A percentile compares a stretch with the other conserved stretches of the same genome.
Conservation (phyloP, 192 early-diverging fungal genomes). For the Podila horticola region DNA sequence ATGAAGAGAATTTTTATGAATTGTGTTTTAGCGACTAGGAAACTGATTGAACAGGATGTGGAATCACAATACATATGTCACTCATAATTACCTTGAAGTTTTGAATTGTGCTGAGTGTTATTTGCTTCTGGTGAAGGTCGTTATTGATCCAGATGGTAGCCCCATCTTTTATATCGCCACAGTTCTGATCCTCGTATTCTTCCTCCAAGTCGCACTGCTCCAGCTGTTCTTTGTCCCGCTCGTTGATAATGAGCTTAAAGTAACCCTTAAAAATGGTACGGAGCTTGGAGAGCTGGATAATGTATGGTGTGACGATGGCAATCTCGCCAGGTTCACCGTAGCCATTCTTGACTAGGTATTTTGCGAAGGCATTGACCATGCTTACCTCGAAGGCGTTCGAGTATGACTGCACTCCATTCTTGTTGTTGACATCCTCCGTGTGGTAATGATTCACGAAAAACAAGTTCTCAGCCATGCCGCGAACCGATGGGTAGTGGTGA, state of each 20-base stretch:
- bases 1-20: no score
- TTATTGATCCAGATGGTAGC: conserved; percentile 9
- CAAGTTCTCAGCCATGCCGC: conserved; percentile 57
- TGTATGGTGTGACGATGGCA: conserved; percentile 64
- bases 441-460: conserved; percentile 61
- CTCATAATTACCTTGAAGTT: conserved; percentile 48
- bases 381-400: conserved; percentile 59
- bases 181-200: neutral
- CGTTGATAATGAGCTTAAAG: conserved; percentile 49
- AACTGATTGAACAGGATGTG: no score
- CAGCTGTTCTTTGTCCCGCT: conserved; percentile 50
- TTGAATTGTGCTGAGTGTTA: conserved; percentile 55
- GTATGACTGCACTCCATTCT: conserved; percentile 55
- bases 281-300: conserved; percentile 59
- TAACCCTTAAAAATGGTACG: conserved; percentile 24
- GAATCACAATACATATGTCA: no score
- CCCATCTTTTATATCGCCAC: neutral
- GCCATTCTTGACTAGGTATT: conserved; percentile 62
- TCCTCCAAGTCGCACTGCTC: conserved; percentile 25
- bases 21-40: no score
- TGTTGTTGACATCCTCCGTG: conserved; percentile 53
- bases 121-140: conserved; percentile 24
- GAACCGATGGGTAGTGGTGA: conserved; percentile 29
- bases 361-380: conserved; percentile 59
- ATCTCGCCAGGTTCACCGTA: conserved; percentile 57